These are phyloP conservation scores for Leucosporidium creatinivorum DNA, from an alignment of 768 basidiomycete species.

Conservation along the genomic window DNA sequence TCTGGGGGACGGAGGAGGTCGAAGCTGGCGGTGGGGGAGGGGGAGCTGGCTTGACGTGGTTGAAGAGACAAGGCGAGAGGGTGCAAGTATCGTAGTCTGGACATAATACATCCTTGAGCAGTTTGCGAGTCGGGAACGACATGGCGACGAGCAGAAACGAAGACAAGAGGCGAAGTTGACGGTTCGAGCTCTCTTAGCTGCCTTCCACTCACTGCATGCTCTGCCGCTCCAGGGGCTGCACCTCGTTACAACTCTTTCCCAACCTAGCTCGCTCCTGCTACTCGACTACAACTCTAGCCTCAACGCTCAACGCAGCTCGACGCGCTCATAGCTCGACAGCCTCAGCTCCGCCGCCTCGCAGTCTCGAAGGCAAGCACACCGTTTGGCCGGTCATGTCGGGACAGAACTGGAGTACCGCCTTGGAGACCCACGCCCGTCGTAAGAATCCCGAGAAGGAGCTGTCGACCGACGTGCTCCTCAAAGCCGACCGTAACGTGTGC, in stretches of 20 bases:
- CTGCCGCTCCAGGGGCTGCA: no score
- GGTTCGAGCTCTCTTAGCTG: no score
- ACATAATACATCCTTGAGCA: background rate
- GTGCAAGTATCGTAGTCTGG: constrained; percentile 8
- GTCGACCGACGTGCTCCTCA: constrained; percentile 1
- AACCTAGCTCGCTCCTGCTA: no score
- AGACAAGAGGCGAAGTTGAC: background rate
- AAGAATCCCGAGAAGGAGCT: constrained; percentile 15
- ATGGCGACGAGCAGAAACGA: background rate
- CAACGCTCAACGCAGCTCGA: no score
- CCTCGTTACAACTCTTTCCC: no score
- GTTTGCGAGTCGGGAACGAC: constrained; percentile 1
- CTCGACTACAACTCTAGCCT: no score
- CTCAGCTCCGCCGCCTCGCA: background rate
- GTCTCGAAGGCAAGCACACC: background rate
- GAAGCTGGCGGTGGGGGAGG: background rate
- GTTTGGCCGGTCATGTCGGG: background rate
- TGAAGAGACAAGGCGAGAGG: constrained; percentile 10
- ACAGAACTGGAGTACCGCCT: constrained; percentile 11
- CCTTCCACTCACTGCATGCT: no score
- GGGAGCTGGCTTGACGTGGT: background rate
- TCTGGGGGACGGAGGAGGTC: background rate
- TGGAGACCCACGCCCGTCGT: constrained; percentile 16
- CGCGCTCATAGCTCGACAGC: background rate
- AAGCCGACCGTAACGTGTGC: constrained; percentile 5